phyloP scores from a whole-genome alignment of 768 basidiomycete species.

The Glaciozyma antarctica region DNA sequence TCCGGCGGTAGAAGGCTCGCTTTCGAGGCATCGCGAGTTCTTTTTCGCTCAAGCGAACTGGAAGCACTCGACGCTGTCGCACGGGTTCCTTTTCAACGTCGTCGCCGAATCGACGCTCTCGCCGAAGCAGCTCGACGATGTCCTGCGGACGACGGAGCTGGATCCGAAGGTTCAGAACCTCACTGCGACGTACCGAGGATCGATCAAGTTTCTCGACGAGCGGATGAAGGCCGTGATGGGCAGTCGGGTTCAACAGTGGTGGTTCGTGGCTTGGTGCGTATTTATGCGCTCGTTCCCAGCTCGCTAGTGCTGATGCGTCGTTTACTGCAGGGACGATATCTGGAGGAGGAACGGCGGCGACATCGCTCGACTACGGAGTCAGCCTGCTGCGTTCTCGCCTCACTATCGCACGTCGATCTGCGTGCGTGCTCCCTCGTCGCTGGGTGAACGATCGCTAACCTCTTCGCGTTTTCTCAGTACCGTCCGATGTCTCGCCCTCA shows the following conservation, averaged over 20 bases:
- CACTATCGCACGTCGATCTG: conserved; percentile 63
- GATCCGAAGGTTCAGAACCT: conserved; percentile 53
- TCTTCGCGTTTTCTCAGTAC: neutral
- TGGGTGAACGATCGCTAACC: neutral
- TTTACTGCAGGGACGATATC: conserved; percentile 53
- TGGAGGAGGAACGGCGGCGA: conserved; percentile 58
- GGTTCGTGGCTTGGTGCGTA: conserved; percentile 64
- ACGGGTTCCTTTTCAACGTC: conserved; percentile 54
- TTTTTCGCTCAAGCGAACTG: conserved; percentile 46
- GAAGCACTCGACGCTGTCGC: conserved; percentile 53
- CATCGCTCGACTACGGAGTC: conserved; percentile 46
- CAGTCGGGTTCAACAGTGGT: conserved; percentile 55
- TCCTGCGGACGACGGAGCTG: conserved; percentile 45
- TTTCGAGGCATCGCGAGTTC: conserved; percentile 50
- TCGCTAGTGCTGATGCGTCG: neutral
- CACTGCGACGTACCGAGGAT: conserved; percentile 45
- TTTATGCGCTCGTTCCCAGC: conserved; percentile 37
- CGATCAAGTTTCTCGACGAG: conserved; percentile 49
- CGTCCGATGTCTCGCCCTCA: conserved; percentile 53
- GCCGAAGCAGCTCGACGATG: conserved; percentile 40
- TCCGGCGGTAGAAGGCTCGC: conserved; percentile 43
- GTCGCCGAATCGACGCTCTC: conserved; percentile 50
- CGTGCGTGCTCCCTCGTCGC: neutral
- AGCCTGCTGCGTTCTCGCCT: conserved; percentile 59
- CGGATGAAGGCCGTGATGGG: conserved; percentile 49